phyloP scores from a whole-genome alignment of 1,139 yeast genomes.

The Nadsonia starkeyi-henricii region DNA sequence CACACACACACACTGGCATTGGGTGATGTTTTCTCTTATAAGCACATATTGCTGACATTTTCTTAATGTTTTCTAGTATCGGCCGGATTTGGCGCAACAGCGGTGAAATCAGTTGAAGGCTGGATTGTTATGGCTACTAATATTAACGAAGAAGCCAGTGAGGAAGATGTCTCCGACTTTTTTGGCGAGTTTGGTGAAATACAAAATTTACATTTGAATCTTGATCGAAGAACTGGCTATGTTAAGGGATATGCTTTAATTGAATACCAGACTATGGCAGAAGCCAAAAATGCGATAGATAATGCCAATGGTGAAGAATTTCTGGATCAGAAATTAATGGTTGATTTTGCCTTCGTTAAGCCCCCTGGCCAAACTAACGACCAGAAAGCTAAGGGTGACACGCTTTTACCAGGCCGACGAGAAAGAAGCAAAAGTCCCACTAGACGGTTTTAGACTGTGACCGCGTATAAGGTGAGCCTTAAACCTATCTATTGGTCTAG shows the following conservation, averaged over 20 bases:
- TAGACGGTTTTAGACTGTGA: not conserved
- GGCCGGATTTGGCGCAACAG: not conserved
- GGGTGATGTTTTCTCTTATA: no score
- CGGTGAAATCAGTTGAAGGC: conserved; percentile 24
- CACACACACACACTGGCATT: no score
- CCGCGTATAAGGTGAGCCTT: no score
- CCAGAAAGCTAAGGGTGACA: not conserved
- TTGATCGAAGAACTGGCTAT: conserved; percentile 32
- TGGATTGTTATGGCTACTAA: conserved; percentile 30
- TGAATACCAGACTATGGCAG: conserved; percentile 24
- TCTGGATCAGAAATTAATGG: conserved; percentile 22
- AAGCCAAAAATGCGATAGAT: conserved; percentile 25
- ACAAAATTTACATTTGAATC: conserved; percentile 27
- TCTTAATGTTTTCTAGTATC: no score
- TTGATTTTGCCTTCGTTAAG: conserved; percentile 29
- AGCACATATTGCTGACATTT: no score
- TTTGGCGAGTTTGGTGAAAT: conserved; percentile 31
- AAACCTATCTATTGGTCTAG: not conserved
- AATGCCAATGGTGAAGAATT: conserved; percentile 23
- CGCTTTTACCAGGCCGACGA: conserved; percentile 6
- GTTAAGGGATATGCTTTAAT: conserved; percentile 32
- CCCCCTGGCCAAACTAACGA: conserved; percentile 8
- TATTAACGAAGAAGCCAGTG: conserved; percentile 33
- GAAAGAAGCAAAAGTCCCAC: conserved; percentile 6
- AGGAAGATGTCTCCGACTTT: conserved; percentile 30